These are phyloP conservation scores for Zopfochytrium polystomum DNA, from an alignment of 371 early-diverging fungal genomes.

Conservation along the genomic window DNA sequence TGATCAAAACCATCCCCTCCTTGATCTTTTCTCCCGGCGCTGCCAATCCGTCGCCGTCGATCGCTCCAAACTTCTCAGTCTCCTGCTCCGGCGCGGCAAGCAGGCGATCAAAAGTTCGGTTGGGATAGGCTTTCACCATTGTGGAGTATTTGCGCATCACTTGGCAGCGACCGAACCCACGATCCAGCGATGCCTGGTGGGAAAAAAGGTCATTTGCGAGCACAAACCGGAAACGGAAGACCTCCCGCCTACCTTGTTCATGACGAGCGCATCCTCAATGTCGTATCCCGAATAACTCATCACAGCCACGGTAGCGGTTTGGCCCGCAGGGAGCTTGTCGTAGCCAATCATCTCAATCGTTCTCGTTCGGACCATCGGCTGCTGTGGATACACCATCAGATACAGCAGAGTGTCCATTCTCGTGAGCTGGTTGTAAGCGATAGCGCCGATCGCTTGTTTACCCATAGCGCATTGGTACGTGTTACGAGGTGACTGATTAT, in stretches of 20 bases:
- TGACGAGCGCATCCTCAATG: conserved; percentile 99
- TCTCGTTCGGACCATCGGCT: conserved; percentile 98
- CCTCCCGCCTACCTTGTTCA: conserved; percentile 75
- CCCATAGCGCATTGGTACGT: conserved; percentile 99
- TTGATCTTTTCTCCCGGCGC: conserved; percentile 80
- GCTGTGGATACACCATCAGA: conserved; percentile 94
- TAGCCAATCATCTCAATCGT: conserved; percentile 97
- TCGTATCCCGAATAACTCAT: conserved; percentile 99
- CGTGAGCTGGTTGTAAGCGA: conserved; percentile 92
- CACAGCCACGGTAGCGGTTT: conserved; percentile 99
- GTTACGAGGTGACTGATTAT: conserved; percentile 99
- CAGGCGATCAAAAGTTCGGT: conserved; percentile 85
- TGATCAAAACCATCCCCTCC: conserved; percentile 70
- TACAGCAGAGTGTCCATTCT: conserved; percentile 97
- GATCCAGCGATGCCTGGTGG: conserved; percentile 83
- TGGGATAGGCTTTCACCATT: conserved; percentile 79
- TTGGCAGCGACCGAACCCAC: conserved; percentile 98
- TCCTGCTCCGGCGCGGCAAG: conserved; percentile 42
- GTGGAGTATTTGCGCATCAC: conserved; percentile 89
- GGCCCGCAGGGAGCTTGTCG: conserved; percentile 98
- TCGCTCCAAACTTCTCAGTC: conserved; percentile 56
- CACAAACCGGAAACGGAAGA: neutral
- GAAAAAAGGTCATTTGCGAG: conserved; percentile 7
- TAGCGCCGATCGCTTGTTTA: conserved; percentile 99
- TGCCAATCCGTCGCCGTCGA: conserved; percentile 89